Base-by-base conservation (phyloP, 768 basidiomycete genomes). In the Suillus tomentosus region DNA sequence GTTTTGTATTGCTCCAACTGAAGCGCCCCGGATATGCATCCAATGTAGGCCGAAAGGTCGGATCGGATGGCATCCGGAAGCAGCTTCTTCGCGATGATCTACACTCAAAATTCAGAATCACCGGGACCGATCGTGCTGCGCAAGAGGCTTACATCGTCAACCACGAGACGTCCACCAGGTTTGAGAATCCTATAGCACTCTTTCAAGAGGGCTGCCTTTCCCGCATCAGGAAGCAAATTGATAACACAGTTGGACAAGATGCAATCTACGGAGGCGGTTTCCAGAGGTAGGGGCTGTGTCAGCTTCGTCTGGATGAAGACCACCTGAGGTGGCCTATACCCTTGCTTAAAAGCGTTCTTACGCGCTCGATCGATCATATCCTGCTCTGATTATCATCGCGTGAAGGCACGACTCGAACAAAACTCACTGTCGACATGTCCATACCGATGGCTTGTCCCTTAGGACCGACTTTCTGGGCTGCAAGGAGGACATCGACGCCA, bases 201-300 rank as follows among this genome's bases (percentile, higher is more conserved):
- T 48, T 79, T 78, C 56, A 86, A 69, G 7, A 82, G 67, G n/a
- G 60, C 70, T 5, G 67, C 70, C 66, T 84, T 87, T 3, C 79
- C 81, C 14, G 74, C 70, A 0, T 61, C 61, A 0, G 84, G 81
- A 7, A 87, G 67, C 2, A 85, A 70, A 67, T 86, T 85, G 69
- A 87, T 71, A 3, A 86, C 84, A 61, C 86, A 86, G 69, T 85
- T 88, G 7, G 85, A 86, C 7, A 86, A 66, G 17, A 88, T 74
- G 63, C 84, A 86, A 65, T 88, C 84, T 19, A 86, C 77, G 0
- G 84, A 78, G 60, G 76, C 71, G 5, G 81, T 77, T 48, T 74
- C 71, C 61, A 87, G 79, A 1, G 86, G 87, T 2, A 87, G 73
- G 8, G 79, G 69, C 24, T 81, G 78, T 0, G 79, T 77, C 31